These are phyloP conservation scores for Carpinus fangiana DNA, from an alignment of 306 rosid genomes.

Conservation along the genomic window DNA sequence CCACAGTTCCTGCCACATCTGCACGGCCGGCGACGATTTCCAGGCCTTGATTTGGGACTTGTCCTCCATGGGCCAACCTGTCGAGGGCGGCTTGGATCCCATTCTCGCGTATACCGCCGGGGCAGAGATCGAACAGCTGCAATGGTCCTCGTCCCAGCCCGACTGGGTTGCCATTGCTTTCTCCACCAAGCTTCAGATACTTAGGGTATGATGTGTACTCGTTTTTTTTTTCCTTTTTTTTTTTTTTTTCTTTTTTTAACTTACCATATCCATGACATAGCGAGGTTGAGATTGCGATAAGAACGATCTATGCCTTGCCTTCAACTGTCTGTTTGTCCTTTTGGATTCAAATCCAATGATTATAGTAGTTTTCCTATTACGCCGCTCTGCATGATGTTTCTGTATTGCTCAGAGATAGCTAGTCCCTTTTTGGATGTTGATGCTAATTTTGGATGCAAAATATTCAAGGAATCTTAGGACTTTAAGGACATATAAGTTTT, in stretches of 20 bases:
- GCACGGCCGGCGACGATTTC: slow-evolving; percentile 97
- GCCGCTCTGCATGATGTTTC: neutral
- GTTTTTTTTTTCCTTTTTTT: neutral
- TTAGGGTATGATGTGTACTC: slow-evolving; percentile 66
- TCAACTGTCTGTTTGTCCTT: neutral
- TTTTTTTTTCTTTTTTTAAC: neutral
- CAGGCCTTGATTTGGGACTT: slow-evolving; percentile 98
- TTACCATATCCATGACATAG: neutral
- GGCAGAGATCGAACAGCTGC: slow-evolving; percentile 98
- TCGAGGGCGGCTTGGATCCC: slow-evolving; percentile 92
- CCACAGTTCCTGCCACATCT: slow-evolving; percentile 90
- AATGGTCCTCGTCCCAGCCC: slow-evolving; percentile 98
- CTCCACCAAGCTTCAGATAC: slow-evolving; percentile 93
- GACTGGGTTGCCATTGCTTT: slow-evolving; percentile 99
- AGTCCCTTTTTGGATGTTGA: neutral
- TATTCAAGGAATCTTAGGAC: neutral
- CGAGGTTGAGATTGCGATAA: neutral
- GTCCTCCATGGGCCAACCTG: slow-evolving; percentile 93
- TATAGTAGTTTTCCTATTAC: neutral
- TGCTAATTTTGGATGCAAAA: neutral
- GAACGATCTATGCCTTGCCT: neutral
- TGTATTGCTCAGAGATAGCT: neutral
- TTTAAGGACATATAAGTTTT: neutral
- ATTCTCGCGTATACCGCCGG: slow-evolving; percentile 97
- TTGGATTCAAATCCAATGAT: slow-evolving; percentile 1